Evolutionary conservation across 495 filamentous ascomycete species (phyloP).

Genomic region (Aspergillus steynii): DNA sequence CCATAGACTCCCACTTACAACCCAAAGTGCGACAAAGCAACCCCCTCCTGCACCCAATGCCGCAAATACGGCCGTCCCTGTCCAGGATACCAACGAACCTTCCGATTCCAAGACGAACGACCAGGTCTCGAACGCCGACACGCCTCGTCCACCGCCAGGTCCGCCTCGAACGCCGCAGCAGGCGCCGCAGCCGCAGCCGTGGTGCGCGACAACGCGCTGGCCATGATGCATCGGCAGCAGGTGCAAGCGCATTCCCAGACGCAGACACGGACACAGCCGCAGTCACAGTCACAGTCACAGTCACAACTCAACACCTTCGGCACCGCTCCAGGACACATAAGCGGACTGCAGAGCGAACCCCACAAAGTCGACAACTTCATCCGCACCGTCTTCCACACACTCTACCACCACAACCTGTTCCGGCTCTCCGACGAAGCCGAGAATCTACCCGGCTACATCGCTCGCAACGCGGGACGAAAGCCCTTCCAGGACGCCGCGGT

Average conservation of each 20-base stretch:
- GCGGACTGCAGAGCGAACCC: too few relatives aligned
- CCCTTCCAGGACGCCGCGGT: constrained; percentile 31
- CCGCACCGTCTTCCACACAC: background rate
- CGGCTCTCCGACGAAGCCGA: background rate
- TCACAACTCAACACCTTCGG: too few relatives aligned
- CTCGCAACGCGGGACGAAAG: constrained; percentile 25
- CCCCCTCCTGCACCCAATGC: constrained; percentile 37
- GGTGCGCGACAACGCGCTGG: constrained; percentile 28
- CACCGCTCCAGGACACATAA: too few relatives aligned
- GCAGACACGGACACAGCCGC: background rate
- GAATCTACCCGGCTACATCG: constrained; percentile 16
- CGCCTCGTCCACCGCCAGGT: background rate
- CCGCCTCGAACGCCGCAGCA: constrained; percentile 15
- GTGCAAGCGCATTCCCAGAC: background rate
- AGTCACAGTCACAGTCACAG: background rate
- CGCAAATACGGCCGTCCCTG: constrained; percentile 37
- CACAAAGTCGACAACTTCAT: background rate
- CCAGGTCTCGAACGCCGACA: constrained; percentile 32
- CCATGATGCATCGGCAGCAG: constrained; percentile 21
- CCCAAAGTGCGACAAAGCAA: constrained; percentile 34
- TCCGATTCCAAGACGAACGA: constrained; percentile 40
- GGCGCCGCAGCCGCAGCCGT: constrained; percentile 15
- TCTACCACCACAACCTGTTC: constrained; percentile 13
- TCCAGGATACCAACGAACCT: constrained; percentile 37
- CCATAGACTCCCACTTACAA: background rate